Base-by-base conservation (phyloP, 176 grass and related monocot genomes). In the Themeda triandra region DNA sequence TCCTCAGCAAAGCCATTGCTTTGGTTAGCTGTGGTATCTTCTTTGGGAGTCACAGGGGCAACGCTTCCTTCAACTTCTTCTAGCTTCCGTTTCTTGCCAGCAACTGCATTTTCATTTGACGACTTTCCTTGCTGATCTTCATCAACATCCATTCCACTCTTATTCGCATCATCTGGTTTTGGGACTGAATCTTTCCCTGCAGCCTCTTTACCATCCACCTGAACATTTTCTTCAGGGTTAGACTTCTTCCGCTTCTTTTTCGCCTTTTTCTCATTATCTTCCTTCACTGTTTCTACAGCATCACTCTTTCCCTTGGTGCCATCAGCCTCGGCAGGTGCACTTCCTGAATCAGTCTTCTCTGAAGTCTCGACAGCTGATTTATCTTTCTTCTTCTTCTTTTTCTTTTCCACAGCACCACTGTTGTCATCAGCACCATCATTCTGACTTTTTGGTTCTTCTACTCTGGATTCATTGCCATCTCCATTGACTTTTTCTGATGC, bases 1-100 rank as follows among this genome's bases (percentile, higher is more conserved):
- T 84, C 73, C 42, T 92, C 84, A 25, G 24, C 23, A 67, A 79
- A 77, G 13, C 84, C 89, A 69, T 84, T 90, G 62, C 19, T 82
- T 80, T 73, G 73, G 11, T 88, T 60, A 21, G 58, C 40, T 66
- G 80, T 56, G 62, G 30, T 59, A 41, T 79, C 78, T 82, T 89
- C 86, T 82, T 89, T 44, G 4, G 11, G 24, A 70, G 40, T 30
- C 13, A 37, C 36, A 84, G 30, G 60, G 46, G 37, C 33, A 10
- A 41, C 71, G 64, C 37, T 79, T 86, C 42, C 87, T 65, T 71
- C 70, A 25, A 74, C 82, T 77, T 84, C 82, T 81, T 93, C 79
- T 2, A 85, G 68, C 49, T 97, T 97, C 71, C 88, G 67, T 36
- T 91, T 91, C 81, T 94, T 97, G 70, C 71, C 66, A 71, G 67